Evolutionary conservation across 768 basidiomycete genomes (phyloP).

Genomic region (Hemileccinum rubropunctum): DNA sequence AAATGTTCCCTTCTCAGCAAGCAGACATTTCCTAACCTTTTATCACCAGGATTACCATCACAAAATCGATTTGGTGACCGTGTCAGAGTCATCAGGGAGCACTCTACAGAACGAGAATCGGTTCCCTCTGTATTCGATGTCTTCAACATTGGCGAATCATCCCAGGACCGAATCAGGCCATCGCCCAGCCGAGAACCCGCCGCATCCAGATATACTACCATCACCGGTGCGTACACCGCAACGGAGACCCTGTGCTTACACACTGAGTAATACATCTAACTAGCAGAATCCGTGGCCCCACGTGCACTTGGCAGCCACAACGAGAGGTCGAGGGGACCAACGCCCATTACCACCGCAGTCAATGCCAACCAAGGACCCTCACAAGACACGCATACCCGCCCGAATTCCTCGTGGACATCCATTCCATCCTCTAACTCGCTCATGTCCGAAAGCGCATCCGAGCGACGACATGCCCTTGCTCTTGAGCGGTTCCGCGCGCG

Average conservation of each 20-base stretch:
- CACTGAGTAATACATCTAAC: slow-evolving; percentile 3
- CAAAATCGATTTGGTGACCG: slow-evolving; percentile 11
- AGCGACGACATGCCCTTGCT: slow-evolving; percentile 38
- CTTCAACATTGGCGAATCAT: slow-evolving; percentile 23
- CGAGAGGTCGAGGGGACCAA: slow-evolving; percentile 16
- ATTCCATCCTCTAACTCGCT: slow-evolving; percentile 38
- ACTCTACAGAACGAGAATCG: slow-evolving; percentile 18
- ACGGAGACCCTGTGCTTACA: neutral
- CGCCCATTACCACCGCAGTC: slow-evolving; percentile 7
- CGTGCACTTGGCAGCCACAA: slow-evolving; percentile 10
- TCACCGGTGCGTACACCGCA: slow-evolving; percentile 9
- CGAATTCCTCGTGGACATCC: slow-evolving; percentile 29
- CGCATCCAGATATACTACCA: slow-evolving; percentile 8
- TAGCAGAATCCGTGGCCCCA: slow-evolving; percentile 16
- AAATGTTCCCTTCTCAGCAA: neutral
- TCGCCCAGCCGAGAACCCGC: slow-evolving; percentile 8
- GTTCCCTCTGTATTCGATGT: slow-evolving; percentile 29
- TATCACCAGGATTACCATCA: neutral
- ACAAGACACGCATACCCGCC: slow-evolving; percentile 17
- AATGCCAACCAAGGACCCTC: slow-evolving; percentile 5
- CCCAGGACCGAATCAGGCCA: slow-evolving; percentile 18
- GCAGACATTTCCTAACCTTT: neutral
- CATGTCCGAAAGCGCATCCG: slow-evolving; percentile 44
- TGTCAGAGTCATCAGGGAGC: slow-evolving; percentile 22
- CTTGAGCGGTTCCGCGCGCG: slow-evolving; percentile 33